Percentiles rank a stretch among this genome's conserved stretches.
Conservation (phyloP, 208 protist species). For the Leishmania major region DNA sequence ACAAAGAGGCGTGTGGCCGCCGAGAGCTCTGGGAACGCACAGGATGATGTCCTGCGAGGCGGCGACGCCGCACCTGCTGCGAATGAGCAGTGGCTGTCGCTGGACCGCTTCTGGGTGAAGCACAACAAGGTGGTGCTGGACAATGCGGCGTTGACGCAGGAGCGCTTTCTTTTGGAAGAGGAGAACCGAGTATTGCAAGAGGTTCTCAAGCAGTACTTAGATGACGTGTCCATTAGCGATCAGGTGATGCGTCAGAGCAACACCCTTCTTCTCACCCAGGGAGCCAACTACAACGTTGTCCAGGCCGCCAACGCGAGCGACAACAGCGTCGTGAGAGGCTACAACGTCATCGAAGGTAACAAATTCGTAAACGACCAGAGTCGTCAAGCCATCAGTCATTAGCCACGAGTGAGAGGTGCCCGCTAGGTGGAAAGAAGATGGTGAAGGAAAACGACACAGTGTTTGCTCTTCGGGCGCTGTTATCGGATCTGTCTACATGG, state of each 20-base stretch:
- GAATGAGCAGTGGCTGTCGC: constrained; percentile 86
- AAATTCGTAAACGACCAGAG: constrained; percentile 74
- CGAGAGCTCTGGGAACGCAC: constrained; percentile 33
- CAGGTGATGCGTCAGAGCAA: constrained; percentile 82
- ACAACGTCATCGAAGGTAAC: constrained; percentile 84
- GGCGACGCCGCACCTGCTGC: constrained; percentile 16
- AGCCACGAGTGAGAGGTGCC: not conserved
- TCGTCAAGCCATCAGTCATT: constrained; percentile 48
- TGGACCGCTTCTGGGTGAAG: constrained; percentile 95
- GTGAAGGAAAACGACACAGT: too few species aligned
- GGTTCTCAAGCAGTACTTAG: constrained; percentile 95
- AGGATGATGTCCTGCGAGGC: constrained; percentile 23
- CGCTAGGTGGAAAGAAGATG: not conserved
- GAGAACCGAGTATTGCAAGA: constrained; percentile 91
- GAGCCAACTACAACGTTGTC: constrained; percentile 65
- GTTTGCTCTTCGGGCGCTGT: not conserved
- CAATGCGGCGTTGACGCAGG: constrained; percentile 92
- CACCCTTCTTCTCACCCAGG: constrained; percentile 50
- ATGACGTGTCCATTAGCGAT: constrained; percentile 95
- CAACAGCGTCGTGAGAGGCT: constrained; percentile 10
- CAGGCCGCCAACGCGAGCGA: constrained; percentile 35
- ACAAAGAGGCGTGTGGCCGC: constrained; percentile 55
- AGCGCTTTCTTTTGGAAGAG: constrained; percentile 83
- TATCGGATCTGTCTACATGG: not conserved
- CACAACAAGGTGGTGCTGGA: constrained; percentile 97